Evolutionary conservation across 2,329 filamentous ascomycete species (phyloP), one percentile per base, ranked within the genome.

Genomic region (Pseudocercospora macadamiae): DNA sequence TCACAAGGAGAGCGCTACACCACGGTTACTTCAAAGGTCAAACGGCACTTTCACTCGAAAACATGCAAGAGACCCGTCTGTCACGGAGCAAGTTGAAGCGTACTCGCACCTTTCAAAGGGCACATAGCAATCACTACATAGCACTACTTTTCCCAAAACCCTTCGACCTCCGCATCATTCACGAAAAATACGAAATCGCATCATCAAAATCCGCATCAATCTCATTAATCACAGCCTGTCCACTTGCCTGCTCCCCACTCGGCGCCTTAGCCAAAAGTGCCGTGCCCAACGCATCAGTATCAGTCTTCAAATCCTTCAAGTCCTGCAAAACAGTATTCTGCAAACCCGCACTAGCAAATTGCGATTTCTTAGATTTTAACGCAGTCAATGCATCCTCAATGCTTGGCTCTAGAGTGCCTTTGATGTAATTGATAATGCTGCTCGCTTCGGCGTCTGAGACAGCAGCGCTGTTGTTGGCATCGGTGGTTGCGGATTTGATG

Each of bases 141-240:
- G n/a, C n/a, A n/a, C n/a, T n/a, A n/a, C n/a, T n/a, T n/a, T n/a
- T n/a, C n/a, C n/a, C n/a, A n/a, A n/a, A n/a, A n/a, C n/a, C n/a
- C n/a, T n/a, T n/a, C n/a, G n/a, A n/a, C n/a, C n/a, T n/a, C n/a
- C n/a, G n/a, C n/a, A n/a, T 28, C 23, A 14, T 47, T 14, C 26
- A 53, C 45, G 55, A 58, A 19, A 53, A 58, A 21, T 34, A 42
- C 21, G n/a, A 26, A 25, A 62, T 62, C 25, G 53, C 55, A 26
- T 44, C 18, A 19, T 55, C 28, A 34, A 61, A 26, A 68, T 79
- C 18, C 66, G 76, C 37, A 75, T 82, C 19, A 78, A 86, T 58
- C 55, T 61, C 57, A 36, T 48, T 32, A 25, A 60, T 52, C 18
- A 60, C 62, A n/a, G 64, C 59, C 23, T 64, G 37, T 14, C 52